phyloP scores from a whole-genome alignment of 2,329 filamentous ascomycete species.

The Colletotrichum sp. region DNA sequence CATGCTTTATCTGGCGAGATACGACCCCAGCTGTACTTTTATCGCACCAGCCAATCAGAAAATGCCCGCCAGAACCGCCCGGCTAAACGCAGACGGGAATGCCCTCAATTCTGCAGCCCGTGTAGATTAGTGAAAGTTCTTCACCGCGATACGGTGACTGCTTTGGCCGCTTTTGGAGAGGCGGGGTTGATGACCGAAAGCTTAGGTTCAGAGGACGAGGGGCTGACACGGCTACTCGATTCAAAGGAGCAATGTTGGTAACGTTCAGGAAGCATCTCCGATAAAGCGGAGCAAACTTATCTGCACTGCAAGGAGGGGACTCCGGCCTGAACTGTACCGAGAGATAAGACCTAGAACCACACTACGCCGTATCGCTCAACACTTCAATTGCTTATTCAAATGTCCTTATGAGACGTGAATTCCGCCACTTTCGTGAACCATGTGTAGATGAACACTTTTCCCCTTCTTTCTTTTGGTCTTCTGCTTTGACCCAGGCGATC shows the following conservation, averaged over 20 bases:
- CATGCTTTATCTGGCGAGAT: not conserved
- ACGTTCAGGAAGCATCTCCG: not conserved
- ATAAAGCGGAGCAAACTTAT: not conserved
- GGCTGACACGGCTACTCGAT: not conserved
- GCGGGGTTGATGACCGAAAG: not conserved
- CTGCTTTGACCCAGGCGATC: not conserved
- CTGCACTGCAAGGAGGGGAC: not conserved
- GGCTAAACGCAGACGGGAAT: not conserved
- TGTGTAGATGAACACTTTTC: not conserved
- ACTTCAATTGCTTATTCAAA: not conserved
- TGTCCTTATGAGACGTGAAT: not conserved
- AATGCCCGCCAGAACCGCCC: not conserved
- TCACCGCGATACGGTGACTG: not conserved
- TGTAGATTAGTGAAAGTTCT: rapidly evolving
- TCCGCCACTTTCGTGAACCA: not conserved
- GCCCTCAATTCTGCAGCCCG: not conserved
- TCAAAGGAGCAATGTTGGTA: not conserved
- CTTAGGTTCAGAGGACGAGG: not conserved
- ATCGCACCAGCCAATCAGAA: not conserved
- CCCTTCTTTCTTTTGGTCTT: not conserved
- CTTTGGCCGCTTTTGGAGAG: not conserved
- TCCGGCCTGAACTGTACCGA: not conserved
- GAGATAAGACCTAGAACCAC: not conserved
- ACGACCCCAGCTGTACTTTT: not conserved
- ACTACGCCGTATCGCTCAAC: not conserved